These are phyloP conservation scores for Paramarasmius palmivorus DNA, from an alignment of 1,284 basidiomycete species.

Conservation along the genomic window DNA sequence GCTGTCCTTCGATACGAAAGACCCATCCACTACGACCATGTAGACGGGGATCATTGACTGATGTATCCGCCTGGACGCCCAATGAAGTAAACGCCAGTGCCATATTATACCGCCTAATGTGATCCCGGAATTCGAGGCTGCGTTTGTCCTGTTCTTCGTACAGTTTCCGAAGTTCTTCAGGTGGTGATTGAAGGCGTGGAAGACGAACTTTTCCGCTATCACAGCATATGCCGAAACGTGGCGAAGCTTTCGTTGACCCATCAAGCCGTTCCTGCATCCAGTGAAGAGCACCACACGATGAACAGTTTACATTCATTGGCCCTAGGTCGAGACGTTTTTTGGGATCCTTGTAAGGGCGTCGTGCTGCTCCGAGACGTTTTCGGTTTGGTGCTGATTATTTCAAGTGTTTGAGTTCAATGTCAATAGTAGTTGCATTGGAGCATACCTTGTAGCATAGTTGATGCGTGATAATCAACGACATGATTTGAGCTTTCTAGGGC, in stretches of 20 bases:
- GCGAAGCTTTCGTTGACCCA: not conserved
- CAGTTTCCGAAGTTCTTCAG: constrained; percentile 17
- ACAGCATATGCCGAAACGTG: constrained; percentile 27
- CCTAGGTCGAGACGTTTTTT: constrained; percentile 7
- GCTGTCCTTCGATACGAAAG: not conserved
- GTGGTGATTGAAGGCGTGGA: not conserved
- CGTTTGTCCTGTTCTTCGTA: constrained; percentile 16
- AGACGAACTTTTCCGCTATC: constrained; percentile 23
- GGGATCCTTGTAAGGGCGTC: no score
- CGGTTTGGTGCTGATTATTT: no score
- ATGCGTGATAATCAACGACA: no score
- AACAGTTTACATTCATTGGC: constrained; percentile 20
- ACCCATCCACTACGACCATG: constrained; percentile 6
- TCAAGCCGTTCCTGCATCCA: constrained; percentile 18
- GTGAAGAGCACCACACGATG: constrained; percentile 23
- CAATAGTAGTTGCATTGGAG: no score
- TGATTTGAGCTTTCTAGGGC: no score
- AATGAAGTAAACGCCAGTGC: constrained; percentile 41
- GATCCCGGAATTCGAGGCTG: constrained; percentile 19
- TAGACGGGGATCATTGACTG: constrained; percentile 20
- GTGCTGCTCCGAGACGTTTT: no score
- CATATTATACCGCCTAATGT: constrained; percentile 35
- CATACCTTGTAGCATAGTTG: no score
- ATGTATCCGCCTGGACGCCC: constrained; percentile 28
- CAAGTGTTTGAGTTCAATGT: no score